Evolutionary conservation across 2,329 filamentous ascomycete genomes (phyloP).

Genomic region (Ambrosiella cleistominuta): DNA sequence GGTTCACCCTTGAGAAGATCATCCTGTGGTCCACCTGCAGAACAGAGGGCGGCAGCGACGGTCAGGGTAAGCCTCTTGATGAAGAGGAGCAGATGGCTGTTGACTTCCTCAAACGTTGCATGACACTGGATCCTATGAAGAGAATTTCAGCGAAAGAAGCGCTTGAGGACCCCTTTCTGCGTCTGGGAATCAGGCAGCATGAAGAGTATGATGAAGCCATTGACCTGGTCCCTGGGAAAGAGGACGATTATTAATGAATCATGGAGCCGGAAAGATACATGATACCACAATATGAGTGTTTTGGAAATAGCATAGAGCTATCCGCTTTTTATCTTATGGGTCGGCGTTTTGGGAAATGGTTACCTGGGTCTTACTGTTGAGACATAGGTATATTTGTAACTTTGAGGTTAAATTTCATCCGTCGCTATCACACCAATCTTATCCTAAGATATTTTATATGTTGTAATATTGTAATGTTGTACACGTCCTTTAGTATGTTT

Average conservation of each 20-base stretch:
- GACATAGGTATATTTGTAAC: neutral
- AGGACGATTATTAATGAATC: neutral
- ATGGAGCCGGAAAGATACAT: neutral
- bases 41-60: slow-evolving; percentile 39
- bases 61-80: slow-evolving; percentile 33
- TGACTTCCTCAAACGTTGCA: slow-evolving; percentile 50
- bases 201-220: neutral
- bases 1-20: slow-evolving; percentile 82
- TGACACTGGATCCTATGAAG: slow-evolving; percentile 59
- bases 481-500: too few relatives aligned
- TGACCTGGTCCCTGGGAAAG: neutral
- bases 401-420: neutral
- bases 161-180: slow-evolving; percentile 53
- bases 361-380: neutral
- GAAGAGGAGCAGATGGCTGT: slow-evolving; percentile 56
- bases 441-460: too few relatives aligned
- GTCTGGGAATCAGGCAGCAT: slow-evolving; percentile 13
- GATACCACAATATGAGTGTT: neutral
- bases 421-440: too few relatives aligned
- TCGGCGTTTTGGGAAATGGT: neutral
- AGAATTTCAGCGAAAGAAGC: slow-evolving; percentile 62
- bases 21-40: slow-evolving; percentile 86
- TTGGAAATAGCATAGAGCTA: neutral
- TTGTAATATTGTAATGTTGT: too few relatives aligned
- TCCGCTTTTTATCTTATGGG: neutral